These are phyloP conservation scores for Petrea volubilis DNA, from an alignment of 257 asterid genomes.

Conservation along the genomic window DNA sequence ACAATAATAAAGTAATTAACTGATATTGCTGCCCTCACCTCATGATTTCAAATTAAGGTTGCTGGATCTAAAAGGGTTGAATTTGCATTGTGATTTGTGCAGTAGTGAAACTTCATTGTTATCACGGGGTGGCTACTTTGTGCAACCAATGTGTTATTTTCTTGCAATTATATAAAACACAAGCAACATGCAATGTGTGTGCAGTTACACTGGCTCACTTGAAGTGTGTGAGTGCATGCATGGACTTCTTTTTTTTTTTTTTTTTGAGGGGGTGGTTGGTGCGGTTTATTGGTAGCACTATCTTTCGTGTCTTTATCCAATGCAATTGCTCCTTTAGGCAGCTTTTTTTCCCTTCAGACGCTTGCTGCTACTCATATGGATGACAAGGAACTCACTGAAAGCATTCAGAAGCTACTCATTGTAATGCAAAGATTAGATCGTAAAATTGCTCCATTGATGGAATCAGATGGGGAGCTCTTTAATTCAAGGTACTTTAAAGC, in stretches of 20 bases:
- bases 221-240: not conserved
- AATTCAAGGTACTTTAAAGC: conserved; percentile 48
- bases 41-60: not conserved
- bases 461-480: conserved; percentile 83
- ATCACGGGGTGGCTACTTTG: not conserved
- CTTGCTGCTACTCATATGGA: conserved; percentile 88
- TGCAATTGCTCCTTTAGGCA: not conserved
- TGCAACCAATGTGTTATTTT: not conserved
- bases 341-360: conserved; percentile 48
- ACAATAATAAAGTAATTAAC: not conserved
- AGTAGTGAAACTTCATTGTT: not conserved
- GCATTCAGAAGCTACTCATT: conserved; percentile 84
- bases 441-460: conserved; percentile 80
- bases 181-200: not conserved
- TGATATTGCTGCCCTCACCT: not conserved
- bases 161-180: not conserved
- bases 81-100: not conserved
- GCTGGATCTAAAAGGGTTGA: not conserved
- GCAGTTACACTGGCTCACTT: conserved; percentile 9
- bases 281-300: not conserved
- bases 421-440: conserved; percentile 85
- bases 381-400: conserved; percentile 70
- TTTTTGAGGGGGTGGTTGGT: too few relatives aligned
- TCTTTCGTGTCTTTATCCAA: not conserved
- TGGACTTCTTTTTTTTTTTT: not conserved